Evolutionary conservation across 257 asterid species (phyloP).

Genomic region (Ocimum tenuiflorum): DNA sequence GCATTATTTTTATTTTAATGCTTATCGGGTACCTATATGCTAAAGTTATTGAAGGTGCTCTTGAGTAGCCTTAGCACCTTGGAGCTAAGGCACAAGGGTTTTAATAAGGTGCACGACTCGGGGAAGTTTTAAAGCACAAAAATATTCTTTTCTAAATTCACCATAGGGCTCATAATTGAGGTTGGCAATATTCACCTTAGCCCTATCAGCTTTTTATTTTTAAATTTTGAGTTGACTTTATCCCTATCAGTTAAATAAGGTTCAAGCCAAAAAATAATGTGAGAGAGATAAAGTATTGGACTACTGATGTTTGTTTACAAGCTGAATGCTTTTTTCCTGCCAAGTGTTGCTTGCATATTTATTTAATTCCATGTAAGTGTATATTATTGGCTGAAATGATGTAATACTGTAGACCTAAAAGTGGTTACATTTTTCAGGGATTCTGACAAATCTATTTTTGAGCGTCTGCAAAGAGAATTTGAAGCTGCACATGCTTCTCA

Average conservation of each 20-base stretch:
- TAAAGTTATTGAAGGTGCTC: not conserved
- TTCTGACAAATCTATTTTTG: conserved; percentile 82
- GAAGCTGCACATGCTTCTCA: conserved; percentile 83
- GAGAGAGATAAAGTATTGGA: no score
- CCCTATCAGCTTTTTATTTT: no score
- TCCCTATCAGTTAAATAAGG: no score
- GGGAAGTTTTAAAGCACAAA: not conserved
- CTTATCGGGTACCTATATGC: no score
- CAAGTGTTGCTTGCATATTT: not conserved
- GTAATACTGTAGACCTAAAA: conserved; percentile 15
- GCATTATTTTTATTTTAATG: not conserved
- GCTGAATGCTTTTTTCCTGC: not conserved
- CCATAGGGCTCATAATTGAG: not conserved
- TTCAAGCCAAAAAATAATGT: no score
- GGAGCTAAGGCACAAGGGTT: not conserved
- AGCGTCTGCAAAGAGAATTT: conserved; percentile 85
- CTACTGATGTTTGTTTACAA: not conserved
- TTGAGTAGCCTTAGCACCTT: not conserved
- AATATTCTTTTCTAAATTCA: not conserved
- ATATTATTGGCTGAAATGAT: conserved; percentile 7
- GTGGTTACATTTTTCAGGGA: conserved; percentile 49
- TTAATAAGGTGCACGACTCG: not conserved
- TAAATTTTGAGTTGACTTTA: no score
- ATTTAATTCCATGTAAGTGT: not conserved
- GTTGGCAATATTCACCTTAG: no score